These are phyloP conservation scores for Uncinocarpus reesii DNA, from an alignment of 2,329 filamentous ascomycete species.

Conservation along the genomic window DNA sequence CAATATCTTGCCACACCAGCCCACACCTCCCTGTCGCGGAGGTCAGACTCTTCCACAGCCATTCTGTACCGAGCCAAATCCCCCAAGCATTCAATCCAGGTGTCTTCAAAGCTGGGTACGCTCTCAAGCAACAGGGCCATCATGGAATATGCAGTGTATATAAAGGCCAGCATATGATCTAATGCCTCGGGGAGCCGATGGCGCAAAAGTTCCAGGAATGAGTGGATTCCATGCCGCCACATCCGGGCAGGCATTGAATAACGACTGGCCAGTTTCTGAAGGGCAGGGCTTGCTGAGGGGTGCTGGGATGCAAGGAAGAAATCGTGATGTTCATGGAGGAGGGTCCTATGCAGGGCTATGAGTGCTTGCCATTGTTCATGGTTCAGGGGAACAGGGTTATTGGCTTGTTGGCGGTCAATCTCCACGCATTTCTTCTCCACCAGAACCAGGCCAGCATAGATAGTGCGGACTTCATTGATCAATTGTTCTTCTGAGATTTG, in stretches of 20 bases:
- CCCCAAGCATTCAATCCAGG: slow-evolving; percentile 87
- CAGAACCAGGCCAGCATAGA: slow-evolving; percentile 70
- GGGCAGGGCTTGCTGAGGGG: slow-evolving; percentile 58
- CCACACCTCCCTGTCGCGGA: slow-evolving; percentile 69
- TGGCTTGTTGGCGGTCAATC: slow-evolving; percentile 56
- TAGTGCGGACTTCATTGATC: slow-evolving; percentile 55
- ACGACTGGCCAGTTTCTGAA: slow-evolving; percentile 61
- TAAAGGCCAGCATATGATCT: slow-evolving; percentile 85
- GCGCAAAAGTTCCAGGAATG: slow-evolving; percentile 66
- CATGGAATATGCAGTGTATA: slow-evolving; percentile 82
- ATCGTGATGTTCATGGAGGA: slow-evolving; percentile 74
- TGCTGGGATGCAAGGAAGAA: slow-evolving; percentile 84
- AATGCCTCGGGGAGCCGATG: slow-evolving; percentile 63
- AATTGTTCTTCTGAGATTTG: slow-evolving; percentile 69
- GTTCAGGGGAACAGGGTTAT: slow-evolving; percentile 44
- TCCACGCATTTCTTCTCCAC: slow-evolving; percentile 82
- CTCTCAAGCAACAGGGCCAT: slow-evolving; percentile 81
- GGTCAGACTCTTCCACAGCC: slow-evolving; percentile 79
- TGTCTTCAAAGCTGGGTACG: slow-evolving; percentile 70
- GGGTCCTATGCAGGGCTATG: slow-evolving; percentile 67
- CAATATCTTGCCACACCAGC: slow-evolving; percentile 67
- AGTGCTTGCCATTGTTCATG: slow-evolving; percentile 73
- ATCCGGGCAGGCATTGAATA: slow-evolving; percentile 88
- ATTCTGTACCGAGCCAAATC: slow-evolving; percentile 78
- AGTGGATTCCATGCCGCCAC: slow-evolving; percentile 89